These are phyloP conservation scores for Persicaria maculosa DNA, from an alignment of 148 eudicot species.

Conservation along the genomic window DNA sequence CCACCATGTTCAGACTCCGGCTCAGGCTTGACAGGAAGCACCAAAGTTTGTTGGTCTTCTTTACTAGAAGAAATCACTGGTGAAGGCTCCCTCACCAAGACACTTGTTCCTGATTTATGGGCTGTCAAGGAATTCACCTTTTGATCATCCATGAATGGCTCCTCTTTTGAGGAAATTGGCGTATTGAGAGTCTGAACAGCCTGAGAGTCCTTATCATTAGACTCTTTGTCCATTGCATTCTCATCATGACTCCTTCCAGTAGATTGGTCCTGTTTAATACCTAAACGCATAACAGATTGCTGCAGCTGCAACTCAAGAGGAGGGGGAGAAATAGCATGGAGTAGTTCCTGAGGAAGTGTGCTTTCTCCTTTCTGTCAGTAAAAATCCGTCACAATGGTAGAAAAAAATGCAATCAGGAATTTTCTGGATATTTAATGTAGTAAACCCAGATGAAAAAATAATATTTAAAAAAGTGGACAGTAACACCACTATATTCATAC, in stretches of 20 bases:
- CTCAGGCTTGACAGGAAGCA: slow-evolving; percentile 45
- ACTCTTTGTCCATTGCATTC: slow-evolving; percentile 36
- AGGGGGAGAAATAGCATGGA: slow-evolving; percentile 78
- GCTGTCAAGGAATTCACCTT: slow-evolving; percentile 29
- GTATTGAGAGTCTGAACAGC: slow-evolving; percentile 30
- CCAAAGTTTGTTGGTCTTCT: slow-evolving; percentile 41
- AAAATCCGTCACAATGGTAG: not conserved
- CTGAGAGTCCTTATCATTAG: slow-evolving; percentile 46
- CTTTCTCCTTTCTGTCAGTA: slow-evolving; percentile 79
- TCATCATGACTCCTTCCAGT: slow-evolving; percentile 41
- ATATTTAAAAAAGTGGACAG: slow-evolving; percentile 14
- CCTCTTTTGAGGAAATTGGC: slow-evolving; percentile 37
- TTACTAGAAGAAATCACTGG: slow-evolving; percentile 40
- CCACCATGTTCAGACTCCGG: slow-evolving; percentile 46
- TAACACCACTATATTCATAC: slow-evolving; percentile 9
- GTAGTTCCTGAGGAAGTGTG: slow-evolving; percentile 82
- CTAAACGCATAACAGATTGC: slow-evolving; percentile 38
- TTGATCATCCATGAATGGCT: slow-evolving; percentile 40
- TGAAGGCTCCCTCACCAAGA: slow-evolving; percentile 40
- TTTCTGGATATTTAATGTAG: not conserved
- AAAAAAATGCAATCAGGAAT: not conserved
- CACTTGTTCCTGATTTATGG: slow-evolving; percentile 29
- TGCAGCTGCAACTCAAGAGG: slow-evolving; percentile 64
- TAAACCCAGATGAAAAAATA: slow-evolving; percentile 7
- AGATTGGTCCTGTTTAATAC: slow-evolving; percentile 43